Conservation (phyloP, 345 rosid species). For the Arabidopsis suecica region DNA sequence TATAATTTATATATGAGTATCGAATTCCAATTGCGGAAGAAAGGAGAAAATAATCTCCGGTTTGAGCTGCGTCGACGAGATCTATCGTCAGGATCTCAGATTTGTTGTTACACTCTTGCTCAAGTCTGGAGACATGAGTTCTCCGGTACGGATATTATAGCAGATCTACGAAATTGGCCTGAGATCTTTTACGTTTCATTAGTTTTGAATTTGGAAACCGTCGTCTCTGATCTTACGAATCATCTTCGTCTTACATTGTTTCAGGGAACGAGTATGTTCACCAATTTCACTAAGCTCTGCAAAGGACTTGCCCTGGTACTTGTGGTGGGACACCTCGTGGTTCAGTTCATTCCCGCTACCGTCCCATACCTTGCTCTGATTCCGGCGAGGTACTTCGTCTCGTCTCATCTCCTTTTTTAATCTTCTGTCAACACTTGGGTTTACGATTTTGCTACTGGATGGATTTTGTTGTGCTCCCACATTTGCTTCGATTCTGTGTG, state of each 20-base stretch:
- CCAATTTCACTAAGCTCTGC: slow-evolving; percentile 88
- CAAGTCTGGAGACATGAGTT: slow-evolving; percentile 50
- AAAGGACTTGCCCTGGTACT: slow-evolving; percentile 87
- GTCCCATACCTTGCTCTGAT: slow-evolving; percentile 79
- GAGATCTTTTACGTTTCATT: neutral
- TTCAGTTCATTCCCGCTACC: slow-evolving; percentile 80
- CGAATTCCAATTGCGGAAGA: slow-evolving; percentile 4
- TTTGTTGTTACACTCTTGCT: slow-evolving; percentile 35
- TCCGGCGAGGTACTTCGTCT: slow-evolving; percentile 72
- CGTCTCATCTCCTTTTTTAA: neutral
- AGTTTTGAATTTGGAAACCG: neutral
- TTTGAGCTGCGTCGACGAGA: slow-evolving; percentile 33
- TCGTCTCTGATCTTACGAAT: slow-evolving; percentile 7
- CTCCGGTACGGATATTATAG: slow-evolving; percentile 44
- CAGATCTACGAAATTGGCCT: slow-evolving; percentile 34
- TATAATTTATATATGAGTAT: neutral
- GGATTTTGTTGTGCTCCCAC: neutral
- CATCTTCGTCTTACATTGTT: slow-evolving; percentile 7
- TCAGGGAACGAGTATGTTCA: slow-evolving; percentile 66
- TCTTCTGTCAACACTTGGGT: neutral
- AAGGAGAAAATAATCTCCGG: slow-evolving; percentile 32
- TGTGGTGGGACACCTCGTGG: slow-evolving; percentile 72
- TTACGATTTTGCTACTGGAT: slow-evolving; percentile 3
- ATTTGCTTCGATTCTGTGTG: slow-evolving; percentile 6
- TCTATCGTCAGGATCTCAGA: slow-evolving; percentile 37